phyloP scores from a whole-genome alignment of 371 early-diverging fungal species.

The Paraphysoderma sedebokerense region DNA sequence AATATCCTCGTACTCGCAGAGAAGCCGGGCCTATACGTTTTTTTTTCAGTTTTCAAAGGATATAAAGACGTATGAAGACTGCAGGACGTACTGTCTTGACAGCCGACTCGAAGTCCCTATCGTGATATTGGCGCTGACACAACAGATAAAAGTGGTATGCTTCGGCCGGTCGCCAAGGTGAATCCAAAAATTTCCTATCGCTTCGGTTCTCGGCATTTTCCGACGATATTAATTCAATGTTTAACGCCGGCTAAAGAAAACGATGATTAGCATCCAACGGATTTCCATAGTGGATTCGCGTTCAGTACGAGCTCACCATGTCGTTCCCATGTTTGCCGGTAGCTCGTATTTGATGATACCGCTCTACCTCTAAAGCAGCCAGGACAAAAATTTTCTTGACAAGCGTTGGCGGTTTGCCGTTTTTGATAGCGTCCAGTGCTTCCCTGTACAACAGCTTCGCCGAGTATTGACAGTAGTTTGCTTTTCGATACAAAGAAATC shows the following conservation, averaged over 20 bases:
- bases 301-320: too few species aligned
- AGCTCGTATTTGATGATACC: too few species aligned
- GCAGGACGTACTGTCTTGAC: constrained; percentile 16
- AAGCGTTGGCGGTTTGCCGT: constrained; percentile 10
- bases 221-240: too few species aligned
- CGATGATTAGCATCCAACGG: too few species aligned
- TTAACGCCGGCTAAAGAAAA: too few species aligned
- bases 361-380: constrained; percentile 31
- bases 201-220: too few species aligned
- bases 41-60: not conserved
- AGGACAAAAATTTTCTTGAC: constrained; percentile 32
- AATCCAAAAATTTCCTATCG: constrained; percentile 18
- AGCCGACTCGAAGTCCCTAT: constrained; percentile 17
- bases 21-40: constrained; percentile 14
- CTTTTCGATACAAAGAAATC: constrained; percentile 27
- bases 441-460: constrained; percentile 23
- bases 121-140: constrained; percentile 27
- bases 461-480: constrained; percentile 27
- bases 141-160: constrained; percentile 33
- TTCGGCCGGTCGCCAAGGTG: constrained; percentile 32
- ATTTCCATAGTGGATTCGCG: too few species aligned
- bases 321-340: too few species aligned
- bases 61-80: not conserved
- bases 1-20: constrained; percentile 26
- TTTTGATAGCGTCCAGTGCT: constrained; percentile 16